Percentiles rank a stretch among this genome's conserved stretches.
Evolutionary conservation across 2,329 filamentous ascomycete genomes (phyloP).

Genomic region (Penicillium polonicum): DNA sequence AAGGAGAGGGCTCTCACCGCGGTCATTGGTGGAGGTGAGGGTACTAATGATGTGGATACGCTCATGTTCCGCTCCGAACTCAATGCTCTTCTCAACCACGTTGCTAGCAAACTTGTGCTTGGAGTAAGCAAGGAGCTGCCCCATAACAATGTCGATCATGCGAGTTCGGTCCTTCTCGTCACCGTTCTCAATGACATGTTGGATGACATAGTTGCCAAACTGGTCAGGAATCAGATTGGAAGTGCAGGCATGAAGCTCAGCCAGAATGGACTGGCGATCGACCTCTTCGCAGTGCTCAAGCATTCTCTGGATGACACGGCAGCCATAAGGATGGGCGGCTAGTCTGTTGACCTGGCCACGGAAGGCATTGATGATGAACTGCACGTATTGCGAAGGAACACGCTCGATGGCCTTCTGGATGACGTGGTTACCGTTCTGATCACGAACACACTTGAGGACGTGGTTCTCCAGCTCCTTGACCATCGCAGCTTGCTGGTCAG

Average conservation of each 20-base stretch:
- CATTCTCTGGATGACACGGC: constrained; percentile 88
- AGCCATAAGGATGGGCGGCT: constrained; percentile 79
- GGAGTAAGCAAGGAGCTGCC: constrained; percentile 70
- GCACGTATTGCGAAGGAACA: constrained; percentile 73
- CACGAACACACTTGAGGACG: constrained; percentile 74
- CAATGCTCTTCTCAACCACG: constrained; percentile 90
- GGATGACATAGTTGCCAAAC: constrained; percentile 94
- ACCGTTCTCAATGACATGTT: constrained; percentile 83
- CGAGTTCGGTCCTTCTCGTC: constrained; percentile 67
- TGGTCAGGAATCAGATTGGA: constrained; percentile 75
- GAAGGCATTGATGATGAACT: constrained; percentile 81
- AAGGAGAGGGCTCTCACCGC: constrained; percentile 69
- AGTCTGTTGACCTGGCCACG: constrained; percentile 70
- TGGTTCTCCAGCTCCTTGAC: constrained; percentile 78
- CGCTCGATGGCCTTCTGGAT: constrained; percentile 89
- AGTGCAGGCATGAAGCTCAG: constrained; percentile 73
- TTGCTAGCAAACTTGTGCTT: constrained; percentile 98
- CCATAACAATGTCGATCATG: constrained; percentile 72
- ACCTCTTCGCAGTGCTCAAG: constrained; percentile 75
- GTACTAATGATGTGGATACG: constrained; percentile 66
- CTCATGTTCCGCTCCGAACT: constrained; percentile 67
- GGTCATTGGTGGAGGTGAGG: constrained; percentile 59
- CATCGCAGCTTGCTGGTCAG: constrained; percentile 84
- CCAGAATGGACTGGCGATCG: constrained; percentile 70
- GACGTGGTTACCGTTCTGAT: constrained; percentile 94